Evolutionary conservation across 768 basidiomycete genomes (phyloP).

Genomic region (Lactifluus subvellereus): DNA sequence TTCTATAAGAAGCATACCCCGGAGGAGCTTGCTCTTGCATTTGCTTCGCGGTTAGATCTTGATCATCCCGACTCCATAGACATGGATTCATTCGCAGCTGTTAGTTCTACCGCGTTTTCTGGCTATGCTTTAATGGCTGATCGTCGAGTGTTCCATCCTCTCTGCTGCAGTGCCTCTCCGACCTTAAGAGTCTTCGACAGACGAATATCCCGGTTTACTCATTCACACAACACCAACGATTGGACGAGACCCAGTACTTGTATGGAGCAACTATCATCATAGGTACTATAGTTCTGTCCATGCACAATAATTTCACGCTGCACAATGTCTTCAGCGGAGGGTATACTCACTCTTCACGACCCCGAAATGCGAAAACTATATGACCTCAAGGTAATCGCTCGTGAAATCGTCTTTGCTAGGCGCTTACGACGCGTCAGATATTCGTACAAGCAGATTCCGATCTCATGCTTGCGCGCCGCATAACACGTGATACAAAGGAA

Average conservation of each 20-base stretch:
- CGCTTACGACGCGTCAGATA: slow-evolving; percentile 39
- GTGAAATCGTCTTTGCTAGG: neutral
- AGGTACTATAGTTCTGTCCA: slow-evolving; percentile 39
- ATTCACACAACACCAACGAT: slow-evolving; percentile 82
- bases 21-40: slow-evolving; percentile 79
- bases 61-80: slow-evolving; percentile 94
- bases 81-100: slow-evolving; percentile 76
- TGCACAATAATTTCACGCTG: neutral
- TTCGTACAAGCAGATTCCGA: slow-evolving; percentile 95
- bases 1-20: slow-evolving; percentile 82
- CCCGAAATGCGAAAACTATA: slow-evolving; percentile 72
- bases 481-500: slow-evolving; percentile 82
- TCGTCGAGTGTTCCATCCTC: neutral
- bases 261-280: slow-evolving; percentile 94
- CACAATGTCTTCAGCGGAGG: slow-evolving; percentile 55
- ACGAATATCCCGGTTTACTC: slow-evolving; percentile 93
- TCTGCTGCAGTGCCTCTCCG: slow-evolving; percentile 61
- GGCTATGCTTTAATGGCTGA: slow-evolving; percentile 1
- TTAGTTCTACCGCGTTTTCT: slow-evolving; percentile 34
- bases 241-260: slow-evolving; percentile 75
- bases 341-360: slow-evolving; percentile 87
- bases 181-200: slow-evolving; percentile 78
- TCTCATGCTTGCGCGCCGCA: slow-evolving; percentile 92
- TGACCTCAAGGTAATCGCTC: slow-evolving; percentile 69
- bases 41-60: slow-evolving; percentile 74